Conservation (phyloP, 208 protist genomes). For the Phytomonas serpens region DNA sequence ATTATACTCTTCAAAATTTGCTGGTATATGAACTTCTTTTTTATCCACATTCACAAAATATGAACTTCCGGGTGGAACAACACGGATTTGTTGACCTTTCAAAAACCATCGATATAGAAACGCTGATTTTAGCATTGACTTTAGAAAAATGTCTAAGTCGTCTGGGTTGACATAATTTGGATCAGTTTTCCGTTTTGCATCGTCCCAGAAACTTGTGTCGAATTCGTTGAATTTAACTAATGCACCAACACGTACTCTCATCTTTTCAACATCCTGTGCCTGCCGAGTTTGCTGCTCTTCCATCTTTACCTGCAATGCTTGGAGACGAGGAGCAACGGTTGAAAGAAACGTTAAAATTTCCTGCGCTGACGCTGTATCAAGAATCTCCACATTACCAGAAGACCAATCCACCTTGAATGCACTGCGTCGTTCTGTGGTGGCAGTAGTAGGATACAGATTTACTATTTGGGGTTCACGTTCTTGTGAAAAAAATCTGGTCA, state of each 20-base stretch:
- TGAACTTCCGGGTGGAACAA: conserved; percentile 52
- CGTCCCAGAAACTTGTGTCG: conserved; percentile 81
- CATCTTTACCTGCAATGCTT: conserved; percentile 82
- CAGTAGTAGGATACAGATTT: conserved; percentile 28
- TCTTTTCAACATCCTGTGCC: conserved; percentile 52
- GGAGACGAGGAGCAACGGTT: conserved; percentile 77
- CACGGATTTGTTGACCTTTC: conserved; percentile 64
- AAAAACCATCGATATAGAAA: conserved; percentile 83
- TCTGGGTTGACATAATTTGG: conserved; percentile 70
- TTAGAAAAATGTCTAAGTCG: conserved; percentile 62
- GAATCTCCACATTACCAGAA: conserved; percentile 74
- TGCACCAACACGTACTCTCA: conserved; percentile 63
- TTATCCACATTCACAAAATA: conserved; percentile 69
- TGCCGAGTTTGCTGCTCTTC: conserved; percentile 72
- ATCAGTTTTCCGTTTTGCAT: conserved; percentile 42
- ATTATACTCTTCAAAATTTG: conserved; percentile 84
- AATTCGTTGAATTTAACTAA: conserved; percentile 73
- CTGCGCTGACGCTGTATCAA: conserved; percentile 82
- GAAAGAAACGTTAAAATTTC: conserved; percentile 84
- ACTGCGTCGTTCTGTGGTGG: conserved; percentile 15
- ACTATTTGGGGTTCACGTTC: conserved; percentile 61
- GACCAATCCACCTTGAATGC: conserved; percentile 83
- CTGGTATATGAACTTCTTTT: conserved; percentile 72
- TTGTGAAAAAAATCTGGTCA: conserved; percentile 73
- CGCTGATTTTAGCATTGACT: conserved; percentile 51